Percentiles rank a stretch among this genome's conserved stretches.
These are phyloP conservation scores for Isatis tinctoria DNA, from an alignment of 345 rosid genomes.

Conservation along the genomic window DNA sequence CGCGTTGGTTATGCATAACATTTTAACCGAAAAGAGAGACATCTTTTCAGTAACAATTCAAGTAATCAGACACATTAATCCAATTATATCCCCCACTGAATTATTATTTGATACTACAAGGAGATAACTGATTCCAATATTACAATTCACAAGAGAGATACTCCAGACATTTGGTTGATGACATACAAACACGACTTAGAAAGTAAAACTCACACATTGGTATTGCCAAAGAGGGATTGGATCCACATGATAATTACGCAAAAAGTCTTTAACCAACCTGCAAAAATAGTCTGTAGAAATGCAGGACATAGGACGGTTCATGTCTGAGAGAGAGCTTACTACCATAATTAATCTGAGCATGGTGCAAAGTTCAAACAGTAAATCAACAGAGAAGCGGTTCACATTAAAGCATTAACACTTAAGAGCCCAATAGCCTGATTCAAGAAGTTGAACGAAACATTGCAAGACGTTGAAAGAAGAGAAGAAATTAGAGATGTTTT, in stretches of 20 bases:
- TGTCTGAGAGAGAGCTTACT: background rate
- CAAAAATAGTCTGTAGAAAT: background rate
- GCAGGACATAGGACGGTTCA: background rate
- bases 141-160: background rate
- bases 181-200: background rate
- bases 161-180: background rate
- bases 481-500: background rate
- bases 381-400: conserved; percentile 6
- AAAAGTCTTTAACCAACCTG: conserved; percentile 9
- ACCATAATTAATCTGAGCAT: background rate
- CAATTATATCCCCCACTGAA: background rate
- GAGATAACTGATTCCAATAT: background rate
- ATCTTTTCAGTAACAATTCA: background rate
- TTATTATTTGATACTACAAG: background rate
- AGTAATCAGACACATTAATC: background rate
- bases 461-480: background rate
- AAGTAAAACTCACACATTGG: conserved; percentile 12
- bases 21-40: background rate
- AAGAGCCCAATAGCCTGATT: conserved; percentile 4
- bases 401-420: background rate
- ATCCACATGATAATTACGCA: background rate
- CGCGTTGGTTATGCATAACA: background rate
- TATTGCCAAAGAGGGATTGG: background rate
- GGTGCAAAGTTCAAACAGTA: too few relatives aligned
- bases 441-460: background rate